A percentile compares a stretch with the other conserved stretches of the same genome.
phyloP scores from a whole-genome alignment of 2,329 filamentous ascomycete species.

The Sporothrix pallida region DNA sequence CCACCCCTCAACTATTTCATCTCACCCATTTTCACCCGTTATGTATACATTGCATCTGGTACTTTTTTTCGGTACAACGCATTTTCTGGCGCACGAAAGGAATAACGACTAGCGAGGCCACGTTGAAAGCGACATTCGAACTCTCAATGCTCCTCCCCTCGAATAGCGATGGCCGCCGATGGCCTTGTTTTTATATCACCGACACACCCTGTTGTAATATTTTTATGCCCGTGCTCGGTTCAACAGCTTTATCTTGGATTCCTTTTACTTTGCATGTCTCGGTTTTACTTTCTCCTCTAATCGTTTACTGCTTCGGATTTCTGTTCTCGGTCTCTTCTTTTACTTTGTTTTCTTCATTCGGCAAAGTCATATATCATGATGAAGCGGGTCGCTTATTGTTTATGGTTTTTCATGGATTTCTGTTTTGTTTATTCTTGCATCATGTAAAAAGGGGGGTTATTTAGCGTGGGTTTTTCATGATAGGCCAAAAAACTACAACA shows the following conservation, averaged over 20 bases:
- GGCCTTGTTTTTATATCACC: neutral
- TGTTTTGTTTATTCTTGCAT: constrained; percentile 17
- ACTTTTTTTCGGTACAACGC: neutral
- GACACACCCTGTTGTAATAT: neutral
- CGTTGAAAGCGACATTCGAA: neutral
- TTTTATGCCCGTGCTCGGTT: neutral
- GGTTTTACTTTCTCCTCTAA: neutral
- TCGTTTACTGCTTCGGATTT: neutral
- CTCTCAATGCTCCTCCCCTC: neutral
- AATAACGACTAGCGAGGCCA: neutral
- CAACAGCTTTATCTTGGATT: neutral
- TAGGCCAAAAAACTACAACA: neutral
- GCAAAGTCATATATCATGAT: constrained; percentile 26
- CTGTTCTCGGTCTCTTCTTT: constrained; percentile 8
- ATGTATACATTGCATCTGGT: constrained; percentile 17
- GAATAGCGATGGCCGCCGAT: constrained; percentile 14
- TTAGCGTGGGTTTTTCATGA: constrained; percentile 18
- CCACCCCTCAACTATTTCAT: neutral
- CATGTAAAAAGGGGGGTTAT: neutral
- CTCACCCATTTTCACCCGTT: constrained; percentile 21
- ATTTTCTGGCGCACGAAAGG: constrained; percentile 28
- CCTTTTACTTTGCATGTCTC: neutral
- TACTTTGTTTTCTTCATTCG: neutral
- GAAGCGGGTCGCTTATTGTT: constrained; percentile 2
- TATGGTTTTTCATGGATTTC: neutral